Evolutionary conservation across 164 flowering plant species (phyloP).

Genomic region (Platanus orientalis): DNA sequence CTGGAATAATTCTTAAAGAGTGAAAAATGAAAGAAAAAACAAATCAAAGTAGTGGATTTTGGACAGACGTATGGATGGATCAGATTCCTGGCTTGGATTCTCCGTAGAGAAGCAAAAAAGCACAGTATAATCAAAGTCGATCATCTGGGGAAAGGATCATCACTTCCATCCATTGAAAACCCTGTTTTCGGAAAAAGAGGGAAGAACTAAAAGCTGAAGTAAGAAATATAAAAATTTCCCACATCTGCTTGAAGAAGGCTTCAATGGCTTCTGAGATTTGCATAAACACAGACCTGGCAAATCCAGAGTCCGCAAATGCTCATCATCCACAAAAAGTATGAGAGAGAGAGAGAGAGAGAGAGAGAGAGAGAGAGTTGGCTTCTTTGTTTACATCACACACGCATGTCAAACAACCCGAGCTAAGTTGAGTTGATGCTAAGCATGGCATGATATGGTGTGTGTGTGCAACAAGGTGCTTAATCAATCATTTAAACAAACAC

Average conservation of each 20-base stretch:
- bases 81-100: conserved; percentile 7
- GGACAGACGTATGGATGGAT: neutral
- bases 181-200: neutral
- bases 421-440: too few species aligned
- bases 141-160: conserved; percentile 7
- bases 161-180: conserved; percentile 1
- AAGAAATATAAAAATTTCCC: neutral
- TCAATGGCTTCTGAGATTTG: neutral
- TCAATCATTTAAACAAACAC: too few species aligned
- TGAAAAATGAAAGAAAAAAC: neutral
- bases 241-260: neutral
- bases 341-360: too few species aligned
- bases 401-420: too few species aligned
- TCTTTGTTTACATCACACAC: too few species aligned
- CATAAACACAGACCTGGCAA: too few species aligned
- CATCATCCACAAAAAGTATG: too few species aligned
- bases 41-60: neutral
- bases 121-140: conserved; percentile 6
- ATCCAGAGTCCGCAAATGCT: too few species aligned
- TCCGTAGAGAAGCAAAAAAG: neutral
- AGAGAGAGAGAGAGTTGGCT: too few species aligned
- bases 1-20: too few species aligned
- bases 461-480: too few species aligned
- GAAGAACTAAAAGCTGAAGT: neutral
- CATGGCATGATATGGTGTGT: too few species aligned